phyloP scores from a whole-genome alignment of 2,329 filamentous ascomycete species.

The Cordyceps javanica region DNA sequence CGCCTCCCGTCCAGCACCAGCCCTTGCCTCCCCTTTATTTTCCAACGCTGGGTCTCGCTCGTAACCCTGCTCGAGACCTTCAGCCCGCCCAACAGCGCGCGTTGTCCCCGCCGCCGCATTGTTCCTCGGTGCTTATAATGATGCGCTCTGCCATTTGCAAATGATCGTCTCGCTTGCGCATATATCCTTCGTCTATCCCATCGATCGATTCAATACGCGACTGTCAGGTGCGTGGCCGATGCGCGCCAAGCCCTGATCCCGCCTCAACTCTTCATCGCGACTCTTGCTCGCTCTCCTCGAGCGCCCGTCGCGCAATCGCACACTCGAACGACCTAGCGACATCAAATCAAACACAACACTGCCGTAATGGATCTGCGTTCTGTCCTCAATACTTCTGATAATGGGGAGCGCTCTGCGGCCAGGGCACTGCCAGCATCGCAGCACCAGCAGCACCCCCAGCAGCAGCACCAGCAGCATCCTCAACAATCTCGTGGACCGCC shows the following conservation, averaged over 20 bases:
- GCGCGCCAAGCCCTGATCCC: neutral
- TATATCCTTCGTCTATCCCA: neutral
- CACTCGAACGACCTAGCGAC: neutral
- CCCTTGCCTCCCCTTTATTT: neutral
- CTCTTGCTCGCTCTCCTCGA: conserved; percentile 10
- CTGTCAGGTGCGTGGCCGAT: neutral
- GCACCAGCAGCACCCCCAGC: conserved; percentile 15
- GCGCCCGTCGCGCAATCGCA: conserved; percentile 15
- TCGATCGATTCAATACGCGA: conserved; percentile 5
- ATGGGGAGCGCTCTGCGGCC: conserved; percentile 32
- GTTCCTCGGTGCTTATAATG: neutral
- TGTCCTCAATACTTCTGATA: conserved; percentile 49
- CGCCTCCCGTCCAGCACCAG: neutral
- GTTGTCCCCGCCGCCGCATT: neutral
- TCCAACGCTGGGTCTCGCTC: neutral
- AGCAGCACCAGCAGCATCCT: conserved; percentile 37
- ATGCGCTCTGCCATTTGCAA: conserved; percentile 4
- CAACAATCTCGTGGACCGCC: conserved; percentile 29
- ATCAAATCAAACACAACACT: neutral
- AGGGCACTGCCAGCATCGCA: conserved; percentile 23
- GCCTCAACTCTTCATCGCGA: conserved; percentile 10
- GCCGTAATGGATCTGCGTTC: conserved; percentile 44
- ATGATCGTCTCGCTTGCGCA: conserved; percentile 5
- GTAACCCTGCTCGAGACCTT: neutral
- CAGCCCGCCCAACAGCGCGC: conserved; percentile 10